Base-by-base conservation (phyloP, 1,284 basidiomycete species). In the Pholiota adiposa region DNA sequence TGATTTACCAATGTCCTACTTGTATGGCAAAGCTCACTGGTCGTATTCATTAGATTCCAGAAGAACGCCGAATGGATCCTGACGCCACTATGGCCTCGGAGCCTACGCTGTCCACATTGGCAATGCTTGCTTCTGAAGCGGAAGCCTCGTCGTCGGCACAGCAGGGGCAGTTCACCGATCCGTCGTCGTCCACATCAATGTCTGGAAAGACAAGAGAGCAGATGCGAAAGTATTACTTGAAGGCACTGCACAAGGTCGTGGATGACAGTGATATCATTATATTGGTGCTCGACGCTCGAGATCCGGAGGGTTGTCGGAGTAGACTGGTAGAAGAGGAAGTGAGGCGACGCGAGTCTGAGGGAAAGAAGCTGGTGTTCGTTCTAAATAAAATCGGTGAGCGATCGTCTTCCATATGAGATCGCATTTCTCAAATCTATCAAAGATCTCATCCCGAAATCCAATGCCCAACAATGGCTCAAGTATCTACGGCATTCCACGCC, bases 221-320 rank as follows among this genome's bases (percentile, higher is more conserved):
- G 69, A 68, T 86, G 63, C 86, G 81, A 61, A 84, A 80, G 69
- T 87, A 89, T 74, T 92, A 86, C 75, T 81, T 91, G 62, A 89
- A 87, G 58, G 83, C 83, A 14, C 79, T 99, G 34, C 88, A 95
- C 74, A 96, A 94, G 77, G 96, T 99, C 49, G 90, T 99, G 59
- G 94, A 97, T 66, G 85, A 96, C 67, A 90, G 91, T 60, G 97
- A 99, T 73, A 93, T 99, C 29, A 79, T 99, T 55, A 85, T 98
- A 29, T 81, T 92, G 38, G 92, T 95, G 0, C 79, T 97, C 6
- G 96, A 98, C 74, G 95, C 95, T 1, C 80, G 96, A 49, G 96
- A 97, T 77, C 96, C 94, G 1, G 90, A 96, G 64, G 95, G 95
- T 0, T 96, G 93, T 51, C 77, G 94, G 62, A 94, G 92, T 75